These are phyloP conservation scores for Scedosporium minutisporum DNA, from an alignment of 2,329 filamentous ascomycete species.

Conservation along the genomic window DNA sequence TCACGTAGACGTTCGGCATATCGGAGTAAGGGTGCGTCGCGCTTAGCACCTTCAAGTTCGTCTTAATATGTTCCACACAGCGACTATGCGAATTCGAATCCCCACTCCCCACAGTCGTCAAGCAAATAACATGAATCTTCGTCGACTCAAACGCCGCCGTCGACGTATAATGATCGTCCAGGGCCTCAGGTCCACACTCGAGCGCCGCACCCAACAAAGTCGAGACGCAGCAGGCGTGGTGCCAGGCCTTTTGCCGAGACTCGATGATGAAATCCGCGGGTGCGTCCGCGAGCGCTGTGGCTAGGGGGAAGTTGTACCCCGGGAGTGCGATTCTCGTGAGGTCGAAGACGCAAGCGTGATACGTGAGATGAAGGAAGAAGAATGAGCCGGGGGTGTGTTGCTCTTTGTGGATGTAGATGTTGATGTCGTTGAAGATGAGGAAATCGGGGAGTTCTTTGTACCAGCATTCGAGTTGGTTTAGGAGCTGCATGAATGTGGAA, in stretches of 20 bases:
- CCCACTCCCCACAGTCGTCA: conserved; percentile 13
- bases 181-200: conserved; percentile 8
- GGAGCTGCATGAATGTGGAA: conserved; percentile 12
- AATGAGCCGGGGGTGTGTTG: conserved; percentile 13
- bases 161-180: conserved; percentile 15
- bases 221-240: conserved; percentile 15
- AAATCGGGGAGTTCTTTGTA: conserved; percentile 13
- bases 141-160: conserved; percentile 16
- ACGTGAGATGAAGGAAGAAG: conserved; percentile 16
- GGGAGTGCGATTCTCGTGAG: conserved; percentile 15
- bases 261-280: conserved; percentile 12
- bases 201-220: conserved; percentile 13
- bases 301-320: conserved; percentile 17
- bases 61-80: conserved; percentile 13
- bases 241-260: conserved; percentile 14
- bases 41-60: conserved; percentile 10
- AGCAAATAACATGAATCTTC: conserved; percentile 18
- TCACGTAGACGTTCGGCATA: conserved; percentile 4
- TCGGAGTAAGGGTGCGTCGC: conserved; percentile 4
- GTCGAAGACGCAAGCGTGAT: conserved; percentile 16
- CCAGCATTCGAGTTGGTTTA: conserved; percentile 13
- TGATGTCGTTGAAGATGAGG: conserved; percentile 14
- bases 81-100: conserved; percentile 11
- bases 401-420: conserved; percentile 14
- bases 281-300: conserved; percentile 13